Evolutionary conservation across 352 stramenopile genomes (phyloP), one percentile per base, ranked within the genome.

Genomic region (Phytophthora nicotianae): DNA sequence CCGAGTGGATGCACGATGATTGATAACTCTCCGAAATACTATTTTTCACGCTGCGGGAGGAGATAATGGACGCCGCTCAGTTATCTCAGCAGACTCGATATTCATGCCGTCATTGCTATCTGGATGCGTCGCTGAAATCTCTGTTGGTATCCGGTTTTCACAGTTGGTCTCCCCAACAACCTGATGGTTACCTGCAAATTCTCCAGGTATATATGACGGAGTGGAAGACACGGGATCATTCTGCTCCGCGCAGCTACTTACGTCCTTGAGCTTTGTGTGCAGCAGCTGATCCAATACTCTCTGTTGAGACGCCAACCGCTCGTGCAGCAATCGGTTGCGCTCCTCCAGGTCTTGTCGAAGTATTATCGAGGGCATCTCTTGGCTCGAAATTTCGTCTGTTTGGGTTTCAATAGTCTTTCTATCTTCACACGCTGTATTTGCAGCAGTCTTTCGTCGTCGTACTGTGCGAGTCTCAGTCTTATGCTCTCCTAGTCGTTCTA

Each of bases 241-340:
- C 16, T 41, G 24, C 10, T 50, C 51, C 3, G 9, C 20, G 16
- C 13, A 29, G 24, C 5, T 48, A 35, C 14, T 58, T 32, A 54
- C 50, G 7, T 52, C 43, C 2, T 76, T 48, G 7, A 78, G 55
- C 14, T 76, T 80, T 45, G 57, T 60, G 9, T 53, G 11, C 17
- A 80, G 35, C 13, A 79, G 11, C 11, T 72, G 54, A 38, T 79
- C 64, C 21, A 83, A 58, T 17, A 83, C 43, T 5, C 55, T 56
- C 54, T 82, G 74, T 20, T 82, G 74, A 0, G 67, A 68, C 24
- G 52, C 32, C 13, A 82, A 49, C 5, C 74, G 70, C n/a, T 72
- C 58, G 10, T 68, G 32, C 5, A 82, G 37, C 8, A 74, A 27
- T 23, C 41, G 70, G 58, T 82, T 82, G 33, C 68, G 57, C 48